A percentile compares a stretch with the other conserved stretches of the same genome.
These are phyloP conservation scores for Neurospora sp. DNA, from an alignment of 2,329 filamentous ascomycete genomes.

Conservation along the genomic window DNA sequence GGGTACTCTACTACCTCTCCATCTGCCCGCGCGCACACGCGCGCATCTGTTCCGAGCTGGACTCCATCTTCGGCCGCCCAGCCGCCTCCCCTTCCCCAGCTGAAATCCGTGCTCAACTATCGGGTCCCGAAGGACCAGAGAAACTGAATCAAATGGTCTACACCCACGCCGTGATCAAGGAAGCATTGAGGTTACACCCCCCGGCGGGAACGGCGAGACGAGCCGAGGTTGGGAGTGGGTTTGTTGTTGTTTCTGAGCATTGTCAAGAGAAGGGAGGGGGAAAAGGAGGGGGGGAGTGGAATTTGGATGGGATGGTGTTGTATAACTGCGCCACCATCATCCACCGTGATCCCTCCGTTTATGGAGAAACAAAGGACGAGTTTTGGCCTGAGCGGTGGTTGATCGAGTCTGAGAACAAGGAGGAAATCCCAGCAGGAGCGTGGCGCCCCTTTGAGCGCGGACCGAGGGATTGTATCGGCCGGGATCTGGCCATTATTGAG, in stretches of 20 bases:
- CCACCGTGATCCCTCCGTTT: constrained; percentile 26
- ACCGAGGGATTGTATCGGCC: constrained; percentile 43
- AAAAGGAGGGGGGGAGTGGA: constrained; percentile 10
- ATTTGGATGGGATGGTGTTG: constrained; percentile 26
- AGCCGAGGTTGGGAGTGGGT: constrained; percentile 17
- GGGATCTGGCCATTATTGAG: constrained; percentile 38
- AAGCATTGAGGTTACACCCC: constrained; percentile 26
- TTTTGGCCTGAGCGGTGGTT: constrained; percentile 33
- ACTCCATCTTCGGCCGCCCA: constrained; percentile 25
- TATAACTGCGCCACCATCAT: constrained; percentile 26
- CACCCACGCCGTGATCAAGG: constrained; percentile 29
- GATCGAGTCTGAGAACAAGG: constrained; percentile 13
- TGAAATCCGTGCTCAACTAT: constrained; percentile 19
- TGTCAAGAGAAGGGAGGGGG: background rate
- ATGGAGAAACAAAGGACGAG: constrained; percentile 24
- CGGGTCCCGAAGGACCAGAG: constrained; percentile 20
- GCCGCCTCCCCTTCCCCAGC: constrained; percentile 20
- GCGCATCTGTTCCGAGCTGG: constrained; percentile 26
- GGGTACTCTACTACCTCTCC: constrained; percentile 28
- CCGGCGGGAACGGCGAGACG: constrained; percentile 24
- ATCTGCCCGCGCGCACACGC: constrained; percentile 21
- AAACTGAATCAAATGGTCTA: constrained; percentile 25
- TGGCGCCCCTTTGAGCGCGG: constrained; percentile 46
- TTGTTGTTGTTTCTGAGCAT: constrained; percentile 14
- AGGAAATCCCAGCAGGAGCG: constrained; percentile 26